Conservation (phyloP, 1,284 basidiomycete species). For the Malassezia psittaci region DNA sequence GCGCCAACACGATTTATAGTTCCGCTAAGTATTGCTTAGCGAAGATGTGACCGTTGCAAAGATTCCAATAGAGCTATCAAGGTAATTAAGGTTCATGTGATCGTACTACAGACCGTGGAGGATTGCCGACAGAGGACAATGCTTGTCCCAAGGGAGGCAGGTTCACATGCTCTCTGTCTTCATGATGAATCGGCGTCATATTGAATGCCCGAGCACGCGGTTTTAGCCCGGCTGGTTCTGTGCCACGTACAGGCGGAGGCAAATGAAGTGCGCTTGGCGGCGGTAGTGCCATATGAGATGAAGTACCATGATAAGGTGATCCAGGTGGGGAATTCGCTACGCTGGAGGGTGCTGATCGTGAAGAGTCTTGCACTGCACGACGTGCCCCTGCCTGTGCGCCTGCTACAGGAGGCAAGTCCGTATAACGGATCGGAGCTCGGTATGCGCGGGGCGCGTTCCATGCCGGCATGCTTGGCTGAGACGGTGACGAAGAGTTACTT, state of each 20-base stretch:
- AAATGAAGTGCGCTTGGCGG: background rate
- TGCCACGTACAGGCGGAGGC: constrained; percentile 1
- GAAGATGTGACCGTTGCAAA: too few relatives aligned
- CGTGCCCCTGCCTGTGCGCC: background rate
- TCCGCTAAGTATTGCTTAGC: too few relatives aligned
- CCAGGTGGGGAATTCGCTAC: constrained; percentile 20
- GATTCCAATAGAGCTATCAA: too few relatives aligned
- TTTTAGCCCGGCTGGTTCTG: background rate
- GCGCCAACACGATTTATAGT: too few relatives aligned
- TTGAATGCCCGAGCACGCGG: constrained; percentile 7
- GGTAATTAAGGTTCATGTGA: background rate
- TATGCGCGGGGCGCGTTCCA: background rate
- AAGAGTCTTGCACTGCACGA: background rate
- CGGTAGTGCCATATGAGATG: background rate
- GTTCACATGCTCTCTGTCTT: background rate
- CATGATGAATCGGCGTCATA: constrained; percentile 21
- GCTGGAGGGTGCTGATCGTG: constrained; percentile 19
- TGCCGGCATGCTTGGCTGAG: background rate
- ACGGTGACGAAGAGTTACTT: background rate
- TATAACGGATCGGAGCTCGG: background rate
- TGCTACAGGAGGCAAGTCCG: background rate
- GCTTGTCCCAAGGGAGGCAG: constrained; percentile 11
- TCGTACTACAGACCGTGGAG: background rate
- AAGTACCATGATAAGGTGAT: constrained; percentile 11
- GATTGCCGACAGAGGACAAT: constrained; percentile 1